Conservation (phyloP, 495 filamentous ascomycete species). For the Lasiosphaeria ovina region DNA sequence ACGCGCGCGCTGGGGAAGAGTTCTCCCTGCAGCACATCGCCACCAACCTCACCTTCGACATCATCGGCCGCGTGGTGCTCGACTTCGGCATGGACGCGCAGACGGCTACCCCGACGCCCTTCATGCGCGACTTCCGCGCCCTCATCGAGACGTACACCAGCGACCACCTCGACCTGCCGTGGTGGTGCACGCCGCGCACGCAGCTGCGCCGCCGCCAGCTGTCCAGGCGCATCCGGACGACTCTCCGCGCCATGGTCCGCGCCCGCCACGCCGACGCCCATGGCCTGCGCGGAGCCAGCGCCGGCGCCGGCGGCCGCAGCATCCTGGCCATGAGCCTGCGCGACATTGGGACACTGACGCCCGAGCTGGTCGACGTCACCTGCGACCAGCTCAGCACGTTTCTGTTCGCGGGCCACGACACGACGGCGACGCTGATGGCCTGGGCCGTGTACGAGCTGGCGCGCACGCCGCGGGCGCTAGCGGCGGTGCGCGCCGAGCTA, state of each 20-base stretch:
- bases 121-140: background rate
- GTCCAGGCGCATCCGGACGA: background rate
- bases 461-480: constrained; percentile 37
- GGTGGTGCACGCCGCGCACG: background rate
- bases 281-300: background rate
- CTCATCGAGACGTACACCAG: background rate
- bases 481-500: constrained; percentile 39
- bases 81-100: constrained; percentile 25
- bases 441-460: constrained; percentile 44
- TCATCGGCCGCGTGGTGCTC: constrained; percentile 27
- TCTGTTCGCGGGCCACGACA: constrained; percentile 45
- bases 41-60: constrained; percentile 24
- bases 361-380: constrained; percentile 6
- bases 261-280: constrained; percentile 1
- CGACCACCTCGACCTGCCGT: background rate
- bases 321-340: constrained; percentile 25
- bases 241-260: background rate
- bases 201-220: background rate
- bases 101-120: background rate
- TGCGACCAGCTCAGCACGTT: constrained; percentile 35
- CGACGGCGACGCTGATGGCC: constrained; percentile 32
- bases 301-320: constrained; percentile 14
- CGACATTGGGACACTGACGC: constrained; percentile 10
- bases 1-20: constrained; percentile 17
- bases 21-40: constrained; percentile 19